A percentile compares a stretch with the other conserved stretches of the same genome.
phyloP scores from a whole-genome alignment of 345 rosid species.

The Camelina hispida region DNA sequence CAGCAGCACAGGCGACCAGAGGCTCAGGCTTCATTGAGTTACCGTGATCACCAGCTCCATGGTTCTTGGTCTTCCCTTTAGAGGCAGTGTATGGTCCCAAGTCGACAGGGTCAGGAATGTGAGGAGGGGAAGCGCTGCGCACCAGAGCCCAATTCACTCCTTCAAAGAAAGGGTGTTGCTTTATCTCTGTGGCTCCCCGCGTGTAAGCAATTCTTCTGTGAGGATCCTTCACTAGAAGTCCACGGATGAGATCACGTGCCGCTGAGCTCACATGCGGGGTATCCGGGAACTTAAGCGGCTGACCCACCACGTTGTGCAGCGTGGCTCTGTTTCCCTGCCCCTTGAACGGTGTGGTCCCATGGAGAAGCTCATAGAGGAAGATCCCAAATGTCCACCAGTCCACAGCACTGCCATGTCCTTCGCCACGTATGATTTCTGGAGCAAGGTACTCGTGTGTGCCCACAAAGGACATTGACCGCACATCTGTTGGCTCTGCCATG shows the following conservation, averaged over 20 bases:
- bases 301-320: slow-evolving; percentile 85
- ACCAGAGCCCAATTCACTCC: slow-evolving; percentile 96
- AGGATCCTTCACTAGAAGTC: slow-evolving; percentile 84
- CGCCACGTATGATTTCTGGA: slow-evolving; percentile 91
- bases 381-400: slow-evolving; percentile 99
- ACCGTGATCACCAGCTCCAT: slow-evolving; percentile 40
- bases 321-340: slow-evolving; percentile 95
- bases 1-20: slow-evolving; percentile 43
- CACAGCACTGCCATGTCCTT: slow-evolving; percentile 96
- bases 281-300: slow-evolving; percentile 84
- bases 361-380: slow-evolving; percentile 83
- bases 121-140: slow-evolving; percentile 89
- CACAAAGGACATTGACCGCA: slow-evolving; percentile 92
- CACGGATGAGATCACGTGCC: slow-evolving; percentile 83
- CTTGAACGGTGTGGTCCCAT: slow-evolving; percentile 90
- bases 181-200: slow-evolving; percentile 96
- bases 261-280: slow-evolving; percentile 62
- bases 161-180: slow-evolving; percentile 89
- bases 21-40: slow-evolving; percentile 27
- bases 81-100: slow-evolving; percentile 54
- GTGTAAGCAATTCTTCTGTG: slow-evolving; percentile 77
- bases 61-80: slow-evolving; percentile 50
- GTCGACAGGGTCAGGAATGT: slow-evolving; percentile 78
- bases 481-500: slow-evolving; percentile 96
- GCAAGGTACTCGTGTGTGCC: slow-evolving; percentile 95